Evolutionary conservation across 805 yeast genomes (phyloP).

Genomic region (Babjeviella inositovora): DNA sequence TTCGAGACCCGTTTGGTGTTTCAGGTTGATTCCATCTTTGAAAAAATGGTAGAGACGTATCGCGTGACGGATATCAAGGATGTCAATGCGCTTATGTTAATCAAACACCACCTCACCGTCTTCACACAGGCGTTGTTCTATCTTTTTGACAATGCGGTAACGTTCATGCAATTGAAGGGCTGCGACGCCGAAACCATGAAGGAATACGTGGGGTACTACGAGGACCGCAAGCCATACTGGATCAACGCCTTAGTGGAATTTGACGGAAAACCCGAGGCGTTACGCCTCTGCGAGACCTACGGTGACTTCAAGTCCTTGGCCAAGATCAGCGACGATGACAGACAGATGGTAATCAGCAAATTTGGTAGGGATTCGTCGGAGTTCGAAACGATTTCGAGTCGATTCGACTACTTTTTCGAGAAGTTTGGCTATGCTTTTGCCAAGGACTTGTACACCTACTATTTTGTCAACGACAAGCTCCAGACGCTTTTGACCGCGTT

Average conservation of each 20-base stretch:
- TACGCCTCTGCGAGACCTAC: slow-evolving; percentile 48
- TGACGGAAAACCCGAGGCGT: slow-evolving; percentile 33
- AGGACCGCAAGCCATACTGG: slow-evolving; percentile 28
- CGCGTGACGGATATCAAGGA: slow-evolving; percentile 2
- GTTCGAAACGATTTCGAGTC: slow-evolving; percentile 4
- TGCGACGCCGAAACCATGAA: slow-evolving; percentile 9
- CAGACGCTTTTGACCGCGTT: slow-evolving; percentile 40
- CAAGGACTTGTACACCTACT: slow-evolving; percentile 37
- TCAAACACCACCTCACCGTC: too few relatives aligned
- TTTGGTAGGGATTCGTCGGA: slow-evolving; percentile 6
- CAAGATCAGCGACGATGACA: slow-evolving; percentile 26
- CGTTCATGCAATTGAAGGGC: neutral
- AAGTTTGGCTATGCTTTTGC: slow-evolving; percentile 62
- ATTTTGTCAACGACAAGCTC: slow-evolving; percentile 32
- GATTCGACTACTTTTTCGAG: slow-evolving; percentile 34
- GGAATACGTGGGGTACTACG: slow-evolving; percentile 17
- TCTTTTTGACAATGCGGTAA: slow-evolving; percentile 1
- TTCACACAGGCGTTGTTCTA: slow-evolving; percentile 1
- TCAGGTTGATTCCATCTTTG: slow-evolving; percentile 21
- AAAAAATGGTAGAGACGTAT: slow-evolving; percentile 7
- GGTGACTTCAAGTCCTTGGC: slow-evolving; percentile 48
- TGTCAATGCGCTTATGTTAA: slow-evolving; percentile 5
- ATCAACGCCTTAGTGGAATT: slow-evolving; percentile 34
- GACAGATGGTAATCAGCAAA: slow-evolving; percentile 9
- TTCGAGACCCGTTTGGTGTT: slow-evolving; percentile 20